Evolutionary conservation across 306 rosid genomes (phyloP), one percentile per base, ranked within the genome.

Genomic region (Prunus salicina): DNA sequence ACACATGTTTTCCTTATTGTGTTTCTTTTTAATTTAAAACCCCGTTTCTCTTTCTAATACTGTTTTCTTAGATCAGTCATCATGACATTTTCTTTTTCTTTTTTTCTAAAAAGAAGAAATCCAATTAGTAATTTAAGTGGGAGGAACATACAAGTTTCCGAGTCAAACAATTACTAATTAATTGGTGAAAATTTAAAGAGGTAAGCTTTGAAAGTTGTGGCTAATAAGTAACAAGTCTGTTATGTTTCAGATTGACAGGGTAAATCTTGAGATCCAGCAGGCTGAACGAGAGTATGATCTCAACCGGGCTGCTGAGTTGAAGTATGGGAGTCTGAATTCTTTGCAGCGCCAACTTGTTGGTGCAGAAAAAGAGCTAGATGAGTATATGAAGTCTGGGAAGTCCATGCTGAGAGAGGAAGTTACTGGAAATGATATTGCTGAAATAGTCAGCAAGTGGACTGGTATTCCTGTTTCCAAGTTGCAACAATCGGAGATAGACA

Each of bases 381-480:
- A 95, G 76, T 95, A 95, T 75, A 87, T 95, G 87, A 90, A 79
- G 61, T 90, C 97, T 52, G 99, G 99, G 28, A 90, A 95, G 86
- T 95, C 99, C 49, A 92, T 95, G 99, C 84, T 95, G 79, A 90
- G 99, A 81, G 97, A 95, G 77, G 99, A 95, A 88, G 99, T 95
- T 58, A 88, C 91, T 0, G 99, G 92, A 58, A 77, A 55, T 75
- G 99, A 92, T 73, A 92, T 95, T 71, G 95, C 97, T 79, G 99
- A 95, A 82, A 95, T 95, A 75, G 99, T 95, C 30, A 95, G 99
- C 81, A 95, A 95, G 82, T 95, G 99, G 99, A 95, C 99, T 0
- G 99, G 99, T 43, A 95, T 95, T 76, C 99, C 99, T 14, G 86
- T 95, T 75, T 95, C 99, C 53, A 92, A 92, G 91, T 97, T 95